A percentile compares a stretch with the other conserved stretches of the same genome.
phyloP scores from a whole-genome alignment of 192 early-diverging fungal species.

The Umbelopsis vinacea region DNA sequence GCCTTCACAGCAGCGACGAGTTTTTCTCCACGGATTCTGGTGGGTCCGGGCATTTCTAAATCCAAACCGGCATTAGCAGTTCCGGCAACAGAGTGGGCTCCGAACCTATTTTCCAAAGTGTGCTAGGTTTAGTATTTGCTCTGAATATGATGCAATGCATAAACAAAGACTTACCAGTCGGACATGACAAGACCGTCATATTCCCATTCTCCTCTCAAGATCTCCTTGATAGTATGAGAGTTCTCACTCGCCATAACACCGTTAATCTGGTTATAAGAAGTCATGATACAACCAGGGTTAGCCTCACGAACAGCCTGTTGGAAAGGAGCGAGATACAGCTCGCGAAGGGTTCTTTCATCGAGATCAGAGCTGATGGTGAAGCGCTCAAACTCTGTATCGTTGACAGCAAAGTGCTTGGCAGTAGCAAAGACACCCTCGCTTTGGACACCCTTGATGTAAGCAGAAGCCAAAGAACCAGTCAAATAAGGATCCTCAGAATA shows the following conservation, averaged over 20 bases:
- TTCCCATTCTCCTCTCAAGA: constrained; percentile 14
- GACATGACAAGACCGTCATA: constrained; percentile 12
- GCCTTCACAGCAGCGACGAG: constrained; percentile 4
- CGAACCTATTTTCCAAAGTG: not conserved
- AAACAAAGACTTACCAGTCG: constrained; percentile 3
- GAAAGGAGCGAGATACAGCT: constrained; percentile 8
- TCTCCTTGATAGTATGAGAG: not conserved
- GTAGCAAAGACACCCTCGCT: constrained; percentile 54
- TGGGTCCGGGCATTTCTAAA: constrained; percentile 46
- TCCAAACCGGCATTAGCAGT: constrained; percentile 9
- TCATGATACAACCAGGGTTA: constrained; percentile 18
- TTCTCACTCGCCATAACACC: not conserved
- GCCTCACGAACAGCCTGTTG: constrained; percentile 5
- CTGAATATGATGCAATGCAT: not conserved
- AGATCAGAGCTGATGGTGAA: constrained; percentile 11
- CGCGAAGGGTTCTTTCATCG: not conserved
- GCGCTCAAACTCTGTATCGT: constrained; percentile 31
- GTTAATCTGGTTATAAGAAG: constrained; percentile 11
- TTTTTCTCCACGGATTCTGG: constrained; percentile 41
- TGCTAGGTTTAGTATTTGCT: not conserved
- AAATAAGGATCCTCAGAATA: constrained; percentile 53
- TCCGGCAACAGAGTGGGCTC: not conserved
- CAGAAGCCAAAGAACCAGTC: constrained; percentile 49
- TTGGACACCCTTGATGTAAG: constrained; percentile 57
- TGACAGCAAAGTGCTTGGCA: constrained; percentile 64